Conservation (phyloP, 257 asterid genomes). For the Forsythia viridissima region DNA sequence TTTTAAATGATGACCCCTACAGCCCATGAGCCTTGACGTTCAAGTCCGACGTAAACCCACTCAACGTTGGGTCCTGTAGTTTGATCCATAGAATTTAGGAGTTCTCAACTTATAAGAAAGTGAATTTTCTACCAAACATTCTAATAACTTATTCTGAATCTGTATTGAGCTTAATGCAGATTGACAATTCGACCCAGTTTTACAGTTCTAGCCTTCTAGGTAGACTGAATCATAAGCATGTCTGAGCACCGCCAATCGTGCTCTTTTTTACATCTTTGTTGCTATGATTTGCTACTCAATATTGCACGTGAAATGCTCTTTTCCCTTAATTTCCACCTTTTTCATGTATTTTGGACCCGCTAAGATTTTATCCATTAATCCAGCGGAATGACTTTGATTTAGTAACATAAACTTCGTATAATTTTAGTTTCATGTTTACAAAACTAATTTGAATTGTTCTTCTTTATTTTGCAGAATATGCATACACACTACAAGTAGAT, state of each 20-base stretch:
- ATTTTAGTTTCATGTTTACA: too few species aligned
- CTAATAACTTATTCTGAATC: too few species aligned
- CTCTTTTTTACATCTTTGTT: slow-evolving; percentile 28
- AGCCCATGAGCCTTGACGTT: too few species aligned
- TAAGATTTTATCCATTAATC: slow-evolving; percentile 31
- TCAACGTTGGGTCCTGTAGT: too few species aligned
- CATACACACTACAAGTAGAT: slow-evolving; percentile 87
- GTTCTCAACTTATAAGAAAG: too few species aligned
- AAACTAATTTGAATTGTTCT: neutral
- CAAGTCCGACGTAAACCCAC: too few species aligned
- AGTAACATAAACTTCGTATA: neutral
- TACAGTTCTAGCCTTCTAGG: too few species aligned
- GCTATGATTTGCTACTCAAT: slow-evolving; percentile 49
- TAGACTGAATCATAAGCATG: slow-evolving; percentile 21
- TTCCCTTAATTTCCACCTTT: slow-evolving; percentile 38
- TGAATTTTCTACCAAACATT: too few species aligned
- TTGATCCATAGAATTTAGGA: too few species aligned
- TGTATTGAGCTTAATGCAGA: too few species aligned
- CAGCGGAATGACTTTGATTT: neutral
- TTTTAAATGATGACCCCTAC: too few species aligned
- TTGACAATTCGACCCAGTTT: too few species aligned
- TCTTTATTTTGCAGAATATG: slow-evolving; percentile 59
- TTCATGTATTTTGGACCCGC: slow-evolving; percentile 52
- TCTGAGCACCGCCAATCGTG: slow-evolving; percentile 23
- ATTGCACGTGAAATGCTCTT: slow-evolving; percentile 46